phyloP scores from a whole-genome alignment of 352 stramenopile genomes.

The Globisporangium solare region DNA sequence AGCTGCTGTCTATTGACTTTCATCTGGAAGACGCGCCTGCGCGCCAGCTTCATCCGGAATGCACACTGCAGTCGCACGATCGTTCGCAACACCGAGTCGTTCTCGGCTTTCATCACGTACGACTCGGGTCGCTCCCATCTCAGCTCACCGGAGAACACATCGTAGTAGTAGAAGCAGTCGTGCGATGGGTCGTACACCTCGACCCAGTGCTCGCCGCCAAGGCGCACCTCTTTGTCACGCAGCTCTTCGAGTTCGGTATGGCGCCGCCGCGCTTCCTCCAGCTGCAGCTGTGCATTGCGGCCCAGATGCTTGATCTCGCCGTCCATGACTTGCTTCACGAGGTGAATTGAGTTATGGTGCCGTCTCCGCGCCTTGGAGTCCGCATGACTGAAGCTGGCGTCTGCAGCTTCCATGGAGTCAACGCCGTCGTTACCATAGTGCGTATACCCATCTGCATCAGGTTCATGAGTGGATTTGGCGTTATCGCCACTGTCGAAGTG shows the following conservation, averaged over 20 bases:
- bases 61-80: conserved; percentile 47
- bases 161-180: conserved; percentile 47
- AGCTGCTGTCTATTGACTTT: conserved; percentile 14
- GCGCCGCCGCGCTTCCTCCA: conserved; percentile 21
- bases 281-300: conserved; percentile 18
- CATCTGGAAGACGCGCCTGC: conserved; percentile 28
- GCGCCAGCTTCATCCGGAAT: conserved; percentile 41
- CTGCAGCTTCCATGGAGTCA: not conserved
- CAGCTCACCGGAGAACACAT: conserved; percentile 34
- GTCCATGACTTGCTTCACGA: conserved; percentile 20
- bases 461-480: too few relatives aligned
- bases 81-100: conserved; percentile 33
- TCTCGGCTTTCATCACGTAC: conserved; percentile 30
- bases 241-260: conserved; percentile 25
- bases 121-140: conserved; percentile 32
- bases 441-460: not conserved
- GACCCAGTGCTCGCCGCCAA: conserved; percentile 38
- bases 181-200: conserved; percentile 49
- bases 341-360: conserved; percentile 7
- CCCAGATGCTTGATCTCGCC: conserved; percentile 21
- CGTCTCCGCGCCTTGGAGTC: not conserved
- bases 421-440: not conserved
- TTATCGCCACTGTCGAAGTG: too few relatives aligned
- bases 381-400: not conserved
- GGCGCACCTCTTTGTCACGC: conserved; percentile 21